Conservation (phyloP, 345 rosid species). For the Garcia nutans region DNA sequence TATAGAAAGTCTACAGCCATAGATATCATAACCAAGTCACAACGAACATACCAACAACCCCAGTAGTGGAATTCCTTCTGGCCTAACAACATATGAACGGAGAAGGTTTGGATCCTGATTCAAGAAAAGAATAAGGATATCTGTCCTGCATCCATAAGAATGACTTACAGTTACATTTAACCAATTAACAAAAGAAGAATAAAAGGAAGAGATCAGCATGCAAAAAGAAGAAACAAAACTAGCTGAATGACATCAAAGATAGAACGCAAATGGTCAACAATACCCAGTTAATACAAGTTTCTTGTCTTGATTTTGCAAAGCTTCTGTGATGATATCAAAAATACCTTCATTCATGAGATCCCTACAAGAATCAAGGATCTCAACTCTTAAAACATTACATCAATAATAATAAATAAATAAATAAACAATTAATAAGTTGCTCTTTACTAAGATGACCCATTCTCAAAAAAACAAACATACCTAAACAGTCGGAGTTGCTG, state of each 20-base stretch:
- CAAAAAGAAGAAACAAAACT: background rate
- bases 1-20: background rate
- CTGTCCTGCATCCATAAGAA: conserved; percentile 85
- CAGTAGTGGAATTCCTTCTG: conserved; percentile 71
- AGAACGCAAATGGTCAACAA: conserved; percentile 19
- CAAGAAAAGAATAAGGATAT: conserved; percentile 79
- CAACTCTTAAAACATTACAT: background rate
- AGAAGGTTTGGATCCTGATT: conserved; percentile 71
- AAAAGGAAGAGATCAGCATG: background rate
- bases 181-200: background rate
- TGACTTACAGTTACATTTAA: conserved; percentile 24
- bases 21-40: background rate
- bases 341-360: conserved; percentile 75
- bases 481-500: conserved; percentile 82
- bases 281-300: conserved; percentile 91
- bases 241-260: background rate
- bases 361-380: conserved; percentile 42
- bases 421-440: background rate
- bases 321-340: conserved; percentile 66
- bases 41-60: conserved; percentile 69
- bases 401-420: background rate
- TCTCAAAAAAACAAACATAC: conserved; percentile 29
- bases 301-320: conserved; percentile 71
- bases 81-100: conserved; percentile 66
- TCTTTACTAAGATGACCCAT: background rate